Base-by-base conservation (phyloP, 805 yeast species). In the Cyberlindnera xylosilytica region DNA sequence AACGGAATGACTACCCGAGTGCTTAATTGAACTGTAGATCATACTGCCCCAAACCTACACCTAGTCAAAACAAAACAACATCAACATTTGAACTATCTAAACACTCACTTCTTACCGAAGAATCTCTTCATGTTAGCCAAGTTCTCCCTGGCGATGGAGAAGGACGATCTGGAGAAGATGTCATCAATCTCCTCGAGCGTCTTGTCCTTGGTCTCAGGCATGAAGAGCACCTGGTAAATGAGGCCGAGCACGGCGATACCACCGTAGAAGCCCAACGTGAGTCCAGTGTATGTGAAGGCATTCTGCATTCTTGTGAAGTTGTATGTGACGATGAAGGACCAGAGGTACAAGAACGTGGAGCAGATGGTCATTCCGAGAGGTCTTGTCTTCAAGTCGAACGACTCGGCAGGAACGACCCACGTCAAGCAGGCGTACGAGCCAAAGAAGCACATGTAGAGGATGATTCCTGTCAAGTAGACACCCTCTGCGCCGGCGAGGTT, bases 141-240 rank as follows among this genome's bases (percentile, higher is more conserved):
- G 49, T 65, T 65, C 37, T 63, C 62, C 24, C 47, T 50, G 7
- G 65, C 64, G 19, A 68, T 52, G 8, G 55, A 49, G 16, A 54
- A 29, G 1, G 84, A 69, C 20, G 78, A 68, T 56, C 66, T 72
- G 40, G 70, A 62, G 65, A 79, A 81, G 36, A 81, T 65, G 38
- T 74, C 81, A 56, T 82, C 88, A 46, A 82, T 76, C 63, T 82
- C 87, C 64, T 82, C 89, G 58, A 82, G 70, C 12, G 87, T 78
- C 64, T 74, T 78, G 53, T 76, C 81, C 64, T 81, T 81, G 27
- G 88, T 82, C 64, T 83, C 88, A 29, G 83, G 86, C 75, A 80
- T 78, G 63, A 78, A 76, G 47, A 79, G 57, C 45, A 68, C 48
- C 60, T 76, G 81, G 60, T 76, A 76, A 40, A 75, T 53, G 52